Evolutionary conservation across 78 protist species (phyloP).

Genomic region (Emiliania huxleyi): DNA sequence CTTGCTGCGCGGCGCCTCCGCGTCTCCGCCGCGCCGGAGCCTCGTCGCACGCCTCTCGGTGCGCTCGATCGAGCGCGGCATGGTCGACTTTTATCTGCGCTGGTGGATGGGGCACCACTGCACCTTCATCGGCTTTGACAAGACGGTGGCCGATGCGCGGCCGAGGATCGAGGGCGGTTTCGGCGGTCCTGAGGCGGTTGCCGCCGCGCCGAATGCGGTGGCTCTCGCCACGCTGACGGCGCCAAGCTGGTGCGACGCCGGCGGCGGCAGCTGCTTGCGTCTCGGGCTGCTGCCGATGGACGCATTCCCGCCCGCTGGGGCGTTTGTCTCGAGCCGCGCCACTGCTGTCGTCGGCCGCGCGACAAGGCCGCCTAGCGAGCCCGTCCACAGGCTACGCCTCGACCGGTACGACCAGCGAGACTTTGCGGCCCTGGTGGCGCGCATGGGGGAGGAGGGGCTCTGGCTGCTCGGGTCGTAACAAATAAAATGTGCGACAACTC

Average conservation of each 20-base stretch:
- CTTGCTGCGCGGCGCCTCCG: background rate
- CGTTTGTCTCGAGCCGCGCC: background rate
- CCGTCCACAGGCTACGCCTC: background rate
- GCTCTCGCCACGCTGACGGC: background rate
- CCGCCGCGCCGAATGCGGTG: background rate
- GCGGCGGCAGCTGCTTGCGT: background rate
- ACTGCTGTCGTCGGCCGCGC: background rate
- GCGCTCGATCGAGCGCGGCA: background rate
- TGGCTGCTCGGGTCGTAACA: background rate
- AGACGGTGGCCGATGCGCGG: background rate
- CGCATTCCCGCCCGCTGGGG: background rate
- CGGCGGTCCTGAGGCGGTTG: background rate
- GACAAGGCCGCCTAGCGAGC: background rate
- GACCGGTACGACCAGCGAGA: background rate
- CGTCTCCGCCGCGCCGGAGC: no score
- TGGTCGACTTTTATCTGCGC: background rate
- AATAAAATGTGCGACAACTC: no score
- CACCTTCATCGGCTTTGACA: background rate
- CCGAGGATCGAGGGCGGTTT: background rate
- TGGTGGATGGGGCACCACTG: background rate
- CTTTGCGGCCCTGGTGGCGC: background rate
- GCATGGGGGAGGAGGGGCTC: background rate
- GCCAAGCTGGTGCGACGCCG: background rate
- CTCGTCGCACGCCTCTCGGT: background rate
- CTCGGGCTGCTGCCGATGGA: background rate